Conservation (phyloP, 805 yeast species). For the Cyberlindnera maritima region DNA sequence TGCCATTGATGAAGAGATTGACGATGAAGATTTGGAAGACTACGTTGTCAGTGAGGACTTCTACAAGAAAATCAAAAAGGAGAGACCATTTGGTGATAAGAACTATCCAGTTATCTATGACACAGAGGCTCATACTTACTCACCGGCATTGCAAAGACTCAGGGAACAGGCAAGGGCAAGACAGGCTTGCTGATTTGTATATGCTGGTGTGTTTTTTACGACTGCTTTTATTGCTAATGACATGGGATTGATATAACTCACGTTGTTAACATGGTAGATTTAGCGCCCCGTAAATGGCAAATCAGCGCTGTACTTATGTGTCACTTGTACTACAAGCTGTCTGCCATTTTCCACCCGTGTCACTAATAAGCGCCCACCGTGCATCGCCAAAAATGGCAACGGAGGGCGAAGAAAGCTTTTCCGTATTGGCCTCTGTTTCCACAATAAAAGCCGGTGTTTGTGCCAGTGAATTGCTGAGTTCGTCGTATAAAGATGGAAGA, state of each 20-base stretch:
- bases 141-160: constrained; percentile 27
- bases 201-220: too few relatives aligned
- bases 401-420: too few relatives aligned
- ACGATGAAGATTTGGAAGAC: constrained; percentile 23
- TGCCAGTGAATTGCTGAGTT: too few relatives aligned
- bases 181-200: constrained; percentile 2
- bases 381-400: too few relatives aligned
- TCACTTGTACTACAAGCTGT: too few relatives aligned
- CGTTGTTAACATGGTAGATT: too few relatives aligned
- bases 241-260: too few relatives aligned
- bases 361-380: too few relatives aligned
- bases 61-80: constrained; percentile 33
- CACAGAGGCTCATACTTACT: constrained; percentile 26
- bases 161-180: constrained; percentile 23
- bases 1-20: constrained; percentile 13
- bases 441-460: too few relatives aligned
- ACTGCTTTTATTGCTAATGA: not conserved
- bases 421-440: too few relatives aligned
- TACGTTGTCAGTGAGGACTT: constrained; percentile 34
- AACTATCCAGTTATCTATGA: constrained; percentile 42
- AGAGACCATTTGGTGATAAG: constrained; percentile 36
- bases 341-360: not conserved
- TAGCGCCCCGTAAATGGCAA: too few relatives aligned
- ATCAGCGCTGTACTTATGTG: too few relatives aligned
- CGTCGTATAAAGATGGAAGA: constrained; percentile 70